Base-by-base conservation (phyloP, 148 eudicot species). In the Hydrangea macrophylla region DNA sequence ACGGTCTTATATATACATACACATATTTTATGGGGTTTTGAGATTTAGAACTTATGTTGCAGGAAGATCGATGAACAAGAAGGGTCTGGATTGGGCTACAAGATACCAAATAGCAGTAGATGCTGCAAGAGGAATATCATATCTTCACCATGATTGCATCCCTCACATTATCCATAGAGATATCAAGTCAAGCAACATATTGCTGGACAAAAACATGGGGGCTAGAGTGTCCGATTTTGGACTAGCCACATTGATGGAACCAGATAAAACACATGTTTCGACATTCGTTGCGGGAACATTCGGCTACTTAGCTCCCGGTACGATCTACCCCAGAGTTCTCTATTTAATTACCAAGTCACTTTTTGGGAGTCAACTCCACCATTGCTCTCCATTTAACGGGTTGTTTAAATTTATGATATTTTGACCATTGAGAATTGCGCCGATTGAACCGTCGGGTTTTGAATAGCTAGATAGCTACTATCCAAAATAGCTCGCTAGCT, bases 101-200 rank as follows among this genome's bases (percentile, higher is more conserved):
- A 83, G 96, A 78, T 88, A 82, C 81, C 90, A 88, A 78, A 86
- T 93, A 60, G 96, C 96, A 67, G 70, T 88, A 61, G 95, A 96
- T 22, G 85, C 96, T 51, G 98, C 98, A 11, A 86, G 92, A 62
- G 98, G 98, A 35, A 75, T 93, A 72, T 78, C 92, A 4, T 93
- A 93, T 74, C 95, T 93, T 66, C 98, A 93, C 70, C 92, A 93
- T 39, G 98, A 93, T 39, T 93, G 98, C 65, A 83, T 93, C 20
- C 98, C 98, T 35, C 98, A 86, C 81, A 86, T 90, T 58, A 93
- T 93, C 60, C 98, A 93, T 62, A 75, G 98, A 64, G 98, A 93
- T 74, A 93, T 93, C 36, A 93, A 93, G 80, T 88, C 96, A 24
- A 93, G 98, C 84, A 93, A 93, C 68, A 90, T 93, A 64, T 72